Base-by-base conservation (phyloP, 1,284 basidiomycete species). In the Sanguinoderma infundibulare region DNA sequence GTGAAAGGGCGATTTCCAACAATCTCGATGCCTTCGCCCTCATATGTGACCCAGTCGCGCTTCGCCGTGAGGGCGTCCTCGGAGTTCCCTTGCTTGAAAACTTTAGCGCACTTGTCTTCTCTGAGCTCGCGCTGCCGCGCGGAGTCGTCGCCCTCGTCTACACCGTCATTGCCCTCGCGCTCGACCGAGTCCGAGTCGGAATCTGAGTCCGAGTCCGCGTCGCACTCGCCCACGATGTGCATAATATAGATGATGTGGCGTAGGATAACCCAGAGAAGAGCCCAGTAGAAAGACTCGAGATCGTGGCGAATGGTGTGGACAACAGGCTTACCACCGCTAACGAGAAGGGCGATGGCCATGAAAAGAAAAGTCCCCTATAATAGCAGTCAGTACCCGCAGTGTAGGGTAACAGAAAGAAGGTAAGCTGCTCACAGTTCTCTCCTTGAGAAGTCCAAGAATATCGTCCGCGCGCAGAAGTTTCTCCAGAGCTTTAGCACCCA, bases 221-320 rank as follows among this genome's bases (percentile, higher is more conserved):
- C 2, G 10, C 17, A 9, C 5, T 20, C 7, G 26, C n/a, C 5
- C 15, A 30, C 2, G 3, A 3, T 30, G 9, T 39, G 36, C n/a
- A 30, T 12, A 3, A n/a, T n/a, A n/a, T n/a, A n/a, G n/a, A n/a
- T n/a, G n/a, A 59, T 64, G n/a, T 64, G 59, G 4, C 63, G 63
- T 1, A 67, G 38, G 1, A 64, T 47, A 3, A 64, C 40, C 60
- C 66, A 67, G 0, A 64, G n/a, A 5, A 67, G 49, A 5, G 59
- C 57, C 66, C 66, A 67, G 36, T 61, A 64, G 52, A 52, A 53
- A 1, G 59, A 64, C 35, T 65, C 55, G 2, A 65, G 35, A 34
- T 65, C 64, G 28, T 59, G 61, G 15, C n/a, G 53, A 2, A 46
- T 20, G 10, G 24, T 7, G 14, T 58, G 59, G 5, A 53, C 20